Percentiles rank a stretch among this genome's conserved stretches.
These are phyloP conservation scores for Colletotrichum noveboracense DNA, from an alignment of 2,329 filamentous ascomycete genomes.

Conservation along the genomic window DNA sequence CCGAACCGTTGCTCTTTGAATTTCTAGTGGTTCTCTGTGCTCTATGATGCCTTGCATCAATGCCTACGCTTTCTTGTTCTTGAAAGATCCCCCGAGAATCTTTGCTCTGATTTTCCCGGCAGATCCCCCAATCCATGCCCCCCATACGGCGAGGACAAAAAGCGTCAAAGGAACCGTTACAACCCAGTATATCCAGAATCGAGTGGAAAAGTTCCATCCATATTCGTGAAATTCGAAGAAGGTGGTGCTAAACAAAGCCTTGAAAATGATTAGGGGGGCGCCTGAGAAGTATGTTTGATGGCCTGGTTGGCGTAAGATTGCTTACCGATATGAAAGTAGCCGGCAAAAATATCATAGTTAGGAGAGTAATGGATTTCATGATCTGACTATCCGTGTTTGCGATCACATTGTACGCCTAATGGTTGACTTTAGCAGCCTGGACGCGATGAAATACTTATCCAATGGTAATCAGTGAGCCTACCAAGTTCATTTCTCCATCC, in stretches of 20 bases:
- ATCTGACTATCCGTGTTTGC: neutral
- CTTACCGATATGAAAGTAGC: neutral
- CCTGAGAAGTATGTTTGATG: neutral
- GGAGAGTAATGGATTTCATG: neutral
- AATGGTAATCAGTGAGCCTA: neutral
- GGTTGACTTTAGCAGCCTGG: neutral
- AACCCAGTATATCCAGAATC: neutral
- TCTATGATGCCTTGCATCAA: neutral
- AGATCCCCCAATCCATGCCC: neutral
- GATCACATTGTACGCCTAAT: neutral
- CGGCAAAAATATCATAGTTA: neutral
- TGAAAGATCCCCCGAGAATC: neutral
- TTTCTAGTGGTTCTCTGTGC: rapidly evolving
- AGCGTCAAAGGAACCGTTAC: neutral
- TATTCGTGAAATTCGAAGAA: neutral
- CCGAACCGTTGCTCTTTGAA: neutral
- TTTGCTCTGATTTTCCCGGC: neutral
- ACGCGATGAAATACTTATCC: neutral
- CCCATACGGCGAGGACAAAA: neutral
- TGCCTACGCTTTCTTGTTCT: neutral
- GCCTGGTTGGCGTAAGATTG: neutral
- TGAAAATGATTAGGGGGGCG: neutral
- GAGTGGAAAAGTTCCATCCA: neutral
- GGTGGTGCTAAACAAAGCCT: neutral
- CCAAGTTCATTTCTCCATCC: neutral